Base-by-base conservation (phyloP, 2,329 filamentous ascomycete species). In the Aureobasidium sp. region DNA sequence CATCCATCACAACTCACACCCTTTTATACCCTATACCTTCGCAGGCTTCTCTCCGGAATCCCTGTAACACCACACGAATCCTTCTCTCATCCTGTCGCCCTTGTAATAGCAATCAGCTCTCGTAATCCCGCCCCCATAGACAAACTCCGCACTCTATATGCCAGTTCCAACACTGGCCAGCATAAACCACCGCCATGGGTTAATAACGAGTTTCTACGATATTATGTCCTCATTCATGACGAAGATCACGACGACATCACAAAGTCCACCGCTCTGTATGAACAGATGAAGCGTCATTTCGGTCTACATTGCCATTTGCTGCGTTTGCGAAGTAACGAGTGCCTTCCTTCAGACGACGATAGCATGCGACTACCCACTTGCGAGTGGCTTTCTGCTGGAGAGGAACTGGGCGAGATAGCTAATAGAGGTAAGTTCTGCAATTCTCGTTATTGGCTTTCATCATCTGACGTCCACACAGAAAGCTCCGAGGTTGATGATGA, bases 251-350 rank as follows among this genome's bases (percentile, higher is more conserved):
- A 96, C 70, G 92, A 99, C 71, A 96, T 97, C 64, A 85, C 85
- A 41, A 89, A 91, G 74, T 96, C 92, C 13, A 93, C 93, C 74
- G 84, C 86, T 21, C 79, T 97, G 32, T 99, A 96, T 74, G 94
- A 99, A 68, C 91, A 97, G 74, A 99, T 99, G 95, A 99, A 97
- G 76, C 86, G 94, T n/a, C 91, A 97, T 75, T 90, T 99, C 66
- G 94, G 94, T 1, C 79, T 97, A 51, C 92, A 99, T 74, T 99
- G 94, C 71, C 94, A 99, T 75, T 80, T 99, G 13, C 79, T 99
- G 36, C 82, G 95, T 65, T 78, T 99, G 55, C 84, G 93, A 67
- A 95, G 90, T 69, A 88, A 85, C 41, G 89, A 91, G 71, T 93
- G 91, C 73, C 87, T 90, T 39, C 85, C 92, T 65, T 92, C 91